phyloP scores from a whole-genome alignment of 148 eudicot species.

The Vaccinium vitisidaea region DNA sequence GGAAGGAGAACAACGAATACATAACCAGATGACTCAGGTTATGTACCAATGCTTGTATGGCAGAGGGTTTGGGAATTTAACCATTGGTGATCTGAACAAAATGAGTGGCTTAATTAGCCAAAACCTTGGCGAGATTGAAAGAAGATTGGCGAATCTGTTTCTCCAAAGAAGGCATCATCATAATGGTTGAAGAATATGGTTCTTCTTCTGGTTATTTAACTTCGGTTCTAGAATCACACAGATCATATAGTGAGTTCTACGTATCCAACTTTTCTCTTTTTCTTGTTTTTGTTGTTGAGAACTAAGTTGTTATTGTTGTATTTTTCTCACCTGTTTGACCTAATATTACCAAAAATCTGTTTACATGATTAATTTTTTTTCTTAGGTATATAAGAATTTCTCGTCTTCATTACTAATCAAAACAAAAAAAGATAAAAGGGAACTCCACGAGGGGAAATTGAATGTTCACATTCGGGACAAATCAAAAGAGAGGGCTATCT shows the following conservation, averaged over 20 bases:
- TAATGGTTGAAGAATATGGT: neutral
- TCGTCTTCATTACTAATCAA: too few relatives aligned
- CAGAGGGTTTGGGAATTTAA: neutral
- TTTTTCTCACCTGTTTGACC: neutral
- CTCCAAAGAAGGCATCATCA: neutral
- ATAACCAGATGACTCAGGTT: neutral
- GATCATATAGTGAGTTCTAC: neutral
- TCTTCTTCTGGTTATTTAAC: neutral
- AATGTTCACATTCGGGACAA: too few relatives aligned
- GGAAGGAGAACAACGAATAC: neutral
- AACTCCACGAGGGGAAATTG: too few relatives aligned
- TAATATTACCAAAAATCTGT: neutral
- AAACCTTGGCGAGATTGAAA: neutral
- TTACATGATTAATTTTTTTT: neutral
- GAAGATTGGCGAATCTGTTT: neutral
- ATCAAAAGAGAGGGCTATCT: too few relatives aligned
- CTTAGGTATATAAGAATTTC: too few relatives aligned
- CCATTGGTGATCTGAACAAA: neutral
- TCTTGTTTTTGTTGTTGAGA: neutral
- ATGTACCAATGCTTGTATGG: neutral
- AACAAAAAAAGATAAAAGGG: too few relatives aligned
- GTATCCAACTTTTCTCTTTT: neutral
- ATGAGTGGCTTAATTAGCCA: neutral
- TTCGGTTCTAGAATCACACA: neutral
- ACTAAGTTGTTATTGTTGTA: too few relatives aligned